Evolutionary conservation across 2,329 filamentous ascomycete genomes (phyloP).

Genomic region (Claviceps citrina): DNA sequence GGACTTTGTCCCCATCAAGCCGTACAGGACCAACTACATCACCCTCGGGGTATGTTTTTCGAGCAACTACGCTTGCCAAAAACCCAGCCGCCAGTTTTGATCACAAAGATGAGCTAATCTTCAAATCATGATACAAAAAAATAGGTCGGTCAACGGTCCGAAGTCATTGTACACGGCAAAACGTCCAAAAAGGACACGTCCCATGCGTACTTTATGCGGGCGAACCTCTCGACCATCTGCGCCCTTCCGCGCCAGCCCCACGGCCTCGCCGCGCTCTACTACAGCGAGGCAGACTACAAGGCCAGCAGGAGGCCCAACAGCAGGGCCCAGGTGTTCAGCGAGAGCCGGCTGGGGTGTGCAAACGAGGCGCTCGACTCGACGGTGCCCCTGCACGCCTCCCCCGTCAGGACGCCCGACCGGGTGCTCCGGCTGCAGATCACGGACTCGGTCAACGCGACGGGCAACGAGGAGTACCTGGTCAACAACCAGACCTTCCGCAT

Average conservation of each 20-base stretch:
- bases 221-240: background rate
- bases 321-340: background rate
- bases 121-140: too few species aligned
- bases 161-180: conserved; percentile 29
- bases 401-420: background rate
- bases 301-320: background rate
- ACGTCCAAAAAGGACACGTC: background rate
- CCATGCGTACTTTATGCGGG: background rate
- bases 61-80: too few species aligned
- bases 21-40: conserved; percentile 28
- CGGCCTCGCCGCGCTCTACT: conserved; percentile 1
- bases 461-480: background rate
- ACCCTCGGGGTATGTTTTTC: background rate
- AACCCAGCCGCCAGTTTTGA: too few species aligned
- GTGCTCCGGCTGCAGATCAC: background rate
- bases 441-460: conserved; percentile 1
- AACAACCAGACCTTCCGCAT: background rate
- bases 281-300: background rate
- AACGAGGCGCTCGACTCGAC: background rate
- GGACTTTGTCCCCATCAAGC: conserved; percentile 43
- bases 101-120: too few species aligned
- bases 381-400: background rate
- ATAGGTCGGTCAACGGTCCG: conserved; percentile 27
- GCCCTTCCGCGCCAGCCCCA: background rate
- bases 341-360: background rate